Evolutionary conservation across 2,329 filamentous ascomycete species (phyloP), one percentile per base, ranked within the genome.

Genomic region (Chaetomium sp.): DNA sequence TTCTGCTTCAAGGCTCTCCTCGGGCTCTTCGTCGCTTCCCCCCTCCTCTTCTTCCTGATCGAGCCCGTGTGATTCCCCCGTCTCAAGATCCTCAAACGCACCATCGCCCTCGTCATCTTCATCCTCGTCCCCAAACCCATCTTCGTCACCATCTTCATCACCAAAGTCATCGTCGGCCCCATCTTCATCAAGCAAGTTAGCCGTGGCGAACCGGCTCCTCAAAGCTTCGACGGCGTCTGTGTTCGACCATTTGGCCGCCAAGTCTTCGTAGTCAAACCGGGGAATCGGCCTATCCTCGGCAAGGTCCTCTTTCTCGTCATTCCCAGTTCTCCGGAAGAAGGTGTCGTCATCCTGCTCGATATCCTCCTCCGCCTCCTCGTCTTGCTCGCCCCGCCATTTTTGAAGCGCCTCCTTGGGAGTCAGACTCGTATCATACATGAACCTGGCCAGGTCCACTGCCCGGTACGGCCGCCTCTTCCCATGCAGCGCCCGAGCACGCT

Each of bases 341-440:
- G 79, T 77, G 1, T 86, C 80, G 27, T 84, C 79, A 0, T 77
- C 75, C 14, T 80, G 76, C 38, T 81, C 79, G 9, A 82, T 79
- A 4, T 82, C 75, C 27, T 84, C 78, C 50, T 85, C 84, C 47
- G 84, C 80, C 2, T 74, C 74, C 0, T 77, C 74, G 5, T 80
- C 76, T 3, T 74, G 75, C 42, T 88, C 81, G 1, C 91, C 90
- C 56, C 81, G 81, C 94, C 94, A 99, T 68, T 81, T 84, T 62
- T 81, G 80, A 41, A 96, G 74, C 1, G 91, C 89, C 55, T 95
- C 85, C 3, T 78, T 77, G 1, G 91, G 84, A 1, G 86, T 83
- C 34, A 99, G 72, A 9, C 85, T 83, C 41, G 88, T 81, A 64
- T 97, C 88, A 71, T 99, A 99, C 74, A 99, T 87, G 70, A 95